Percentiles rank a stretch among this genome's conserved stretches.
These are phyloP conservation scores for Nemophila menziesii DNA, from an alignment of 257 asterid species.

Conservation along the genomic window DNA sequence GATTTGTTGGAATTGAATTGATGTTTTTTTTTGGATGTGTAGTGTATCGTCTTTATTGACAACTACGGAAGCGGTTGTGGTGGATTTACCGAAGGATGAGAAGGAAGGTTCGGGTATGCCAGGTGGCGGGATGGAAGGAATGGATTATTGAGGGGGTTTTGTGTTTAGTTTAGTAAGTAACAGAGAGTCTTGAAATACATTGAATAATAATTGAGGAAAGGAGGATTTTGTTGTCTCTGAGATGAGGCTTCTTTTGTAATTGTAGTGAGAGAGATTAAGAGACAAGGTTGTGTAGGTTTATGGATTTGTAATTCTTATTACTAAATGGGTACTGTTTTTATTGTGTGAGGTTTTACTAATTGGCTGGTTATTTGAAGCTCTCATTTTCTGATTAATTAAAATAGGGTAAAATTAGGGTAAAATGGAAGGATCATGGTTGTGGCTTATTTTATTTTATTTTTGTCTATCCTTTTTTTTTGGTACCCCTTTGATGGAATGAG, in stretches of 20 bases:
- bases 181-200: not conserved
- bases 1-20: not conserved
- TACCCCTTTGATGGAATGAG: no score
- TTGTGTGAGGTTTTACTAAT: no score
- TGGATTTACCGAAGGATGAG: constrained; percentile 34
- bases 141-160: constrained; percentile 54
- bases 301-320: constrained; percentile 11
- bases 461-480: no score
- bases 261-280: constrained; percentile 1
- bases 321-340: not conserved
- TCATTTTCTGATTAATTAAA: not conserved
- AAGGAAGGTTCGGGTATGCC: constrained; percentile 25
- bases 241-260: constrained; percentile 11
- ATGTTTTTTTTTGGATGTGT: constrained; percentile 8
- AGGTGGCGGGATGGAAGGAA: constrained; percentile 29
- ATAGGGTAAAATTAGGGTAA: not conserved
- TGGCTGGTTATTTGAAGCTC: no score
- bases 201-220: not conserved
- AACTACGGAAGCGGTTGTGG: constrained; percentile 49
- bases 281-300: constrained; percentile 6
- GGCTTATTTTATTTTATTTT: no score
- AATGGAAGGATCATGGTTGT: no score
- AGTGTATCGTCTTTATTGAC: constrained; percentile 40
- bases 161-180: not conserved
- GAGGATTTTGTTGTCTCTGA: not conserved